phyloP scores from a whole-genome alignment of 345 rosid genomes.

The Gossypium mustelinum region DNA sequence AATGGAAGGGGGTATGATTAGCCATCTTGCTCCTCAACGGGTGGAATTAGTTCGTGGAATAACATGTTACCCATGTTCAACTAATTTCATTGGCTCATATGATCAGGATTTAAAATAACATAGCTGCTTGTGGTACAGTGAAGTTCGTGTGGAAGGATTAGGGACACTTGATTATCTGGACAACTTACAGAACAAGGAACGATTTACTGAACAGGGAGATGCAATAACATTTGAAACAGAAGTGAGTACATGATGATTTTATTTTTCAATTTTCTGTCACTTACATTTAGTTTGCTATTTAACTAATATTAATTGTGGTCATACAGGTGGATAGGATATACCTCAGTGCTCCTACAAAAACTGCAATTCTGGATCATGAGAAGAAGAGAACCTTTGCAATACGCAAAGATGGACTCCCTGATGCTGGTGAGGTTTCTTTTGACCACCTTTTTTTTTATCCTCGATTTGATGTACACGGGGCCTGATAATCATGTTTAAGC shows the following conservation, averaged over 20 bases:
- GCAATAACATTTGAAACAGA: constrained; percentile 92
- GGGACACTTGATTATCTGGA: constrained; percentile 93
- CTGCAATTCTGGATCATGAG: constrained; percentile 90
- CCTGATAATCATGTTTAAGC: neutral
- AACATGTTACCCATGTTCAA: neutral
- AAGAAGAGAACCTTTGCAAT: constrained; percentile 90
- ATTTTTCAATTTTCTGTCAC: neutral
- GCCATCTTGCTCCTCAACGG: neutral
- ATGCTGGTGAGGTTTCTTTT: constrained; percentile 65
- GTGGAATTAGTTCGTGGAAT: neutral
- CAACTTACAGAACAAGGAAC: constrained; percentile 75
- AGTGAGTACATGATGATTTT: constrained; percentile 38
- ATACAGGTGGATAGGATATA: constrained; percentile 70
- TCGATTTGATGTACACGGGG: neutral
- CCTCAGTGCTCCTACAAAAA: constrained; percentile 84
- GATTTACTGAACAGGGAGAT: constrained; percentile 91
- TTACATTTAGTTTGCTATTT: neutral
- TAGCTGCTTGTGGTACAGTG: constrained; percentile 49
- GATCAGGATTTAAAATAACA: constrained; percentile 9
- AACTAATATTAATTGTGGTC: constrained; percentile 12
- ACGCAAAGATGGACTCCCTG: constrained; percentile 95
- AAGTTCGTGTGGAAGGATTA: constrained; percentile 93
- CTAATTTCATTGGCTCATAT: neutral
- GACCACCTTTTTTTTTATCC: neutral
- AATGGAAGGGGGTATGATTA: no score